These are phyloP conservation scores for Fusarium fujikuroi DNA, from an alignment of 2,329 filamentous ascomycete species.

Conservation along the genomic window DNA sequence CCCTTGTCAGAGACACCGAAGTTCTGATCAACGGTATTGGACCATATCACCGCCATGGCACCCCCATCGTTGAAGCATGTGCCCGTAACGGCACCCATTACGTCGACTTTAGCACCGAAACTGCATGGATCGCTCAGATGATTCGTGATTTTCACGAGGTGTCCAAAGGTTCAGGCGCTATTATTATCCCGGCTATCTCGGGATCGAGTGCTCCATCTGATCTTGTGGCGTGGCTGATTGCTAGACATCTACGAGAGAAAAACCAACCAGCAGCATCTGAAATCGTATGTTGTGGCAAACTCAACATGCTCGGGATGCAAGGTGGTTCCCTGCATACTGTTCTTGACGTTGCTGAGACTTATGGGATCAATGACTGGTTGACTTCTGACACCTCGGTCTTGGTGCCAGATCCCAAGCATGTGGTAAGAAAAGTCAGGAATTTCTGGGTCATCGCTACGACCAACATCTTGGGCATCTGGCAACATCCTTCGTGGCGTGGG, in stretches of 20 bases:
- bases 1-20: not conserved
- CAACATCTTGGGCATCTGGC: not conserved
- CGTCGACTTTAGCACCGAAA: conserved; percentile 2
- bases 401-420: not conserved
- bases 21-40: not conserved
- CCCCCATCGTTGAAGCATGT: not conserved
- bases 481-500: not conserved
- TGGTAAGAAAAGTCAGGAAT: not conserved
- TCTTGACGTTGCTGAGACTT: not conserved
- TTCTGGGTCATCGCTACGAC: not conserved
- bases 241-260: not conserved
- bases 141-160: not conserved
- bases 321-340: not conserved
- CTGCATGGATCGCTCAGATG: not conserved
- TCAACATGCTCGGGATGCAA: conserved; percentile 2
- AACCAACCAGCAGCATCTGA: not conserved
- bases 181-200: not conserved
- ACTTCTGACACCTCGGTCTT: not conserved
- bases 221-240: not conserved
- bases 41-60: not conserved
- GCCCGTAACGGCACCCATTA: not conserved
- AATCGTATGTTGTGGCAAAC: not conserved
- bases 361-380: not conserved
- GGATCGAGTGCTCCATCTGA: conserved; percentile 2
- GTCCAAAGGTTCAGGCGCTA: not conserved